Conservation (phyloP, 2,329 filamentous ascomycete species). For the Sporothrix mexicana region DNA sequence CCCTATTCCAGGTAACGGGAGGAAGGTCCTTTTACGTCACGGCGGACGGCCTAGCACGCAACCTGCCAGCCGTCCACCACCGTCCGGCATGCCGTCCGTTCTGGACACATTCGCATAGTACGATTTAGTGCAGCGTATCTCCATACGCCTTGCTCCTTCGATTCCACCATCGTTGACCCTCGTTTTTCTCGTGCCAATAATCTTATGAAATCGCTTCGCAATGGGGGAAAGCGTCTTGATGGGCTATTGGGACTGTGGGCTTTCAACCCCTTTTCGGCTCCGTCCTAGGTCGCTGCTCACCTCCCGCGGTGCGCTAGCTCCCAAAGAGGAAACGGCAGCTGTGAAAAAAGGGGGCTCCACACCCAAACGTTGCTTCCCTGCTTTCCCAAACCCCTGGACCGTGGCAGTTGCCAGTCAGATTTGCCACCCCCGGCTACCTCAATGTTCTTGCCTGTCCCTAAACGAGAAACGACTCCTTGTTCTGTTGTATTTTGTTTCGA, state of each 20-base stretch:
- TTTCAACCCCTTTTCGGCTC: constrained; percentile 29
- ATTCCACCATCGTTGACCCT: neutral
- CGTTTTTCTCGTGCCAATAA: constrained; percentile 16
- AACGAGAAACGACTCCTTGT: neutral
- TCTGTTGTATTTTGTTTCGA: neutral
- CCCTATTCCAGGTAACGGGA: neutral
- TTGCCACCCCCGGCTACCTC: constrained; percentile 7
- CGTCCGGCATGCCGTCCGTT: no score
- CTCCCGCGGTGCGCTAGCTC: constrained; percentile 26
- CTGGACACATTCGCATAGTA: no score
- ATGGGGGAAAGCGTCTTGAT: constrained; percentile 8
- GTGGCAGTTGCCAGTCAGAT: neutral
- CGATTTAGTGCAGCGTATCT: neutral
- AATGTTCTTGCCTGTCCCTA: neutral
- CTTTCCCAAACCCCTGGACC: constrained; percentile 16
- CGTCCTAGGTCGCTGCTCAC: constrained; percentile 20
- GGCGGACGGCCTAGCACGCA: neutral
- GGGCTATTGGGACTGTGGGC: neutral
- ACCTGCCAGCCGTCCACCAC: no score
- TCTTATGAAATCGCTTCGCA: neutral
- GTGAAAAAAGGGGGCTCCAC: constrained; percentile 27
- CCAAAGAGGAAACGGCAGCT: constrained; percentile 19
- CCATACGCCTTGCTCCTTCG: neutral
- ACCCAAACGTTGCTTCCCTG: constrained; percentile 25
- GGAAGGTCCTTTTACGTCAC: neutral